These are phyloP conservation scores for Psilocybe sp. DNA, from an alignment of 768 basidiomycete genomes.

Conservation along the genomic window DNA sequence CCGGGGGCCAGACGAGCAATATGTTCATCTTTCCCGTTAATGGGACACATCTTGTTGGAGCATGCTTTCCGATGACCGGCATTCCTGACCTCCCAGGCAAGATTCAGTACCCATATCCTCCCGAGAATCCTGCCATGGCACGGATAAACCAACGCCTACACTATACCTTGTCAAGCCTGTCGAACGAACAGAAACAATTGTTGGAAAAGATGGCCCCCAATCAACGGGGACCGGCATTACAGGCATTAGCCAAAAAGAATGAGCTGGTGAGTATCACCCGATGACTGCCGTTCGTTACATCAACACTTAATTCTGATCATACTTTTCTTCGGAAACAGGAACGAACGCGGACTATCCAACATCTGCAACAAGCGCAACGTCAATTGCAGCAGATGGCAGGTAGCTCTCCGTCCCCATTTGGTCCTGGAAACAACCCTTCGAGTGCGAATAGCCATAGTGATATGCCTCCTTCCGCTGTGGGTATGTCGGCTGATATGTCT, in stretches of 20 bases:
- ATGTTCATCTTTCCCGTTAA: constrained; percentile 44
- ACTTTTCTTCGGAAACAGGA: background rate
- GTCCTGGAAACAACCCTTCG: background rate
- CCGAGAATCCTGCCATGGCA: no score
- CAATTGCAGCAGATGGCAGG: constrained; percentile 3
- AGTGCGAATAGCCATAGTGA: background rate
- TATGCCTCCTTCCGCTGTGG: background rate
- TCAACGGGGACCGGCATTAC: no score
- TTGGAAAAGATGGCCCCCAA: no score
- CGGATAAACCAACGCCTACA: no score
- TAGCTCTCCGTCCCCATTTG: background rate
- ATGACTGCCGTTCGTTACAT: no score
- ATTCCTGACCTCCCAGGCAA: constrained; percentile 47
- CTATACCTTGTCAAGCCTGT: no score
- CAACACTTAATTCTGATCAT: no score
- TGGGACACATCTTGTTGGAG: constrained; percentile 33
- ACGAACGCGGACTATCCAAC: constrained; percentile 14
- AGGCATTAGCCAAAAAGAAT: no score
- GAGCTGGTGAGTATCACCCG: no score
- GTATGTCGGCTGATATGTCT: constrained; percentile 10
- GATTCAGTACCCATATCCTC: no score
- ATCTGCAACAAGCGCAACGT: constrained; percentile 16
- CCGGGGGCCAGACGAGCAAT: constrained; percentile 40
- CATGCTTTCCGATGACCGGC: constrained; percentile 49
- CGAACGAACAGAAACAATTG: no score